Evolutionary conservation across 768 basidiomycete genomes (phyloP).

Genomic region (Rhodotorula taiwanensis): DNA sequence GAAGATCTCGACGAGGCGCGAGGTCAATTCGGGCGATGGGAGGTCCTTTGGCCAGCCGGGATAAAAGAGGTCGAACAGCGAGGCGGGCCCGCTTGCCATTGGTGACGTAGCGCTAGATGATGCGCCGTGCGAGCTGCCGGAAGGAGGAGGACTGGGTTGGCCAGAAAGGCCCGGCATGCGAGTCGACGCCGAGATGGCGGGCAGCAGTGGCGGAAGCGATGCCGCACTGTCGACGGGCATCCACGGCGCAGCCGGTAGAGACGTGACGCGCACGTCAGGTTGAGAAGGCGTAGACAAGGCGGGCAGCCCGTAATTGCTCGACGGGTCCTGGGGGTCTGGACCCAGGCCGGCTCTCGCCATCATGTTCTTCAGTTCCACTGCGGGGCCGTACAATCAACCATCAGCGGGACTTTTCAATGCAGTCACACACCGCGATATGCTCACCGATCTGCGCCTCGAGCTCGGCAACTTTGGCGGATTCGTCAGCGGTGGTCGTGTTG

Average conservation of each 20-base stretch:
- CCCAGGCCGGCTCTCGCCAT: neutral
- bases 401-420: neutral
- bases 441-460: constrained; percentile 23
- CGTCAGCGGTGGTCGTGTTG: too few species aligned
- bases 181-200: neutral
- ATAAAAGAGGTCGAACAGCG: constrained; percentile 27
- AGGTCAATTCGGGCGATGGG: constrained; percentile 27
- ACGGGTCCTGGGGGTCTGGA: too few species aligned
- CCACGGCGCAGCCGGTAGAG: too few species aligned
- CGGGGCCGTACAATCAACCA: too few species aligned
- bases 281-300: neutral
- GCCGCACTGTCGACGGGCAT: too few species aligned
- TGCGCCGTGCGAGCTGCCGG: neutral
- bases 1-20: constrained; percentile 35
- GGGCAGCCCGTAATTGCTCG: too few species aligned
- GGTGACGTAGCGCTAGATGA: neutral
- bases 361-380: neutral
- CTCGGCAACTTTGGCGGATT: constrained; percentile 5
- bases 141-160: neutral
- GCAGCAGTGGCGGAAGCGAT: too few species aligned
- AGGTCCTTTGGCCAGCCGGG: constrained; percentile 35
- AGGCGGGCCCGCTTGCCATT: neutral
- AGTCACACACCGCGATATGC: neutral
- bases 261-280: too few species aligned
- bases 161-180: neutral